phyloP scores from a whole-genome alignment of 306 rosid genomes.

The Prunus dulcis region DNA sequence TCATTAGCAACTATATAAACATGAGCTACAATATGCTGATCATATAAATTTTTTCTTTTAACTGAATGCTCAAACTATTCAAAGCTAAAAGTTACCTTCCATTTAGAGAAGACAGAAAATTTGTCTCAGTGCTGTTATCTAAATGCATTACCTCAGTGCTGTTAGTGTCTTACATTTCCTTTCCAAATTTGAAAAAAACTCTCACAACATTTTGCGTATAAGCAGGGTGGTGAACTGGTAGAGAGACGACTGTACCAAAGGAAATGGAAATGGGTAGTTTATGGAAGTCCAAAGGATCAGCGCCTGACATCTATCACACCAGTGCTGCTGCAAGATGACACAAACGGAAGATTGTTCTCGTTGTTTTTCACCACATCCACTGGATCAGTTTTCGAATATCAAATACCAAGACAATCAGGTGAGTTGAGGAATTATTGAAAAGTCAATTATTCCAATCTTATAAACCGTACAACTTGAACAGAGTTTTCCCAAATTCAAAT shows the following conservation, averaged over 20 bases:
- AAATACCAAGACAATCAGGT: conserved; percentile 57
- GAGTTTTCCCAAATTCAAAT: not conserved
- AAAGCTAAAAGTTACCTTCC: not conserved
- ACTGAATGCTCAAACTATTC: not conserved
- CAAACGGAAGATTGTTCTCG: conserved; percentile 49
- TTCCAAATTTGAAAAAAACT: conserved; percentile 1
- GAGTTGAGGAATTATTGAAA: conserved; percentile 15
- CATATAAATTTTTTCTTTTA: not conserved
- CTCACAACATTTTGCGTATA: not conserved
- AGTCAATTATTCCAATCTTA: not conserved
- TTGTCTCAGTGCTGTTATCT: not conserved
- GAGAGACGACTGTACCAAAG: conserved; percentile 82
- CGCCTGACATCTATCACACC: conserved; percentile 65
- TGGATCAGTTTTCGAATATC: conserved; percentile 74
- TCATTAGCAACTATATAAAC: not conserved
- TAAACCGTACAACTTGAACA: not conserved
- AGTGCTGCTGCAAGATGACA: conserved; percentile 49
- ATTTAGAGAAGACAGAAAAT: not conserved
- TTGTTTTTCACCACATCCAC: conserved; percentile 65
- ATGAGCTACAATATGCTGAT: too few species aligned
- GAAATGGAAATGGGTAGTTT: conserved; percentile 91
- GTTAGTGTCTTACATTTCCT: not conserved
- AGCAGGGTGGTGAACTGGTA: conserved; percentile 73
- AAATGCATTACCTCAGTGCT: not conserved
- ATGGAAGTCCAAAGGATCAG: conserved; percentile 75